A percentile compares a stretch with the other conserved stretches of the same genome.
phyloP scores from a whole-genome alignment of 352 stramenopile genomes.

The Globisporangium irregulare region DNA sequence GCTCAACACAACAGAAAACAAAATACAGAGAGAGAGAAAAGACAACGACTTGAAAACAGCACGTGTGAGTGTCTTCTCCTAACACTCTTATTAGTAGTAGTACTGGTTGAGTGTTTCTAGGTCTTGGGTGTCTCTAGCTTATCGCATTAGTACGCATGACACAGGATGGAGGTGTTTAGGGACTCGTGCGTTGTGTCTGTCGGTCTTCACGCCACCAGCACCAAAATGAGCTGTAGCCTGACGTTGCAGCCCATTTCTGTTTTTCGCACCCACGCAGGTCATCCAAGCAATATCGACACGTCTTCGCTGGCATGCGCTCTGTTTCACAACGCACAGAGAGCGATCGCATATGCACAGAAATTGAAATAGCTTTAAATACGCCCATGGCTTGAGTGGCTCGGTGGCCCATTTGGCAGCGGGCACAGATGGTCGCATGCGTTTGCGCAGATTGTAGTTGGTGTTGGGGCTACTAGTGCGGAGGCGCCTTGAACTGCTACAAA shows the following conservation, averaged over 20 bases:
- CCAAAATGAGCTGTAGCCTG: not conserved
- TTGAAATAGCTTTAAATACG: not conserved
- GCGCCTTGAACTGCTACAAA: too few species aligned
- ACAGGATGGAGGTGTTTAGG: not conserved
- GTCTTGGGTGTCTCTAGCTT: too few species aligned
- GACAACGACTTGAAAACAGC: not conserved
- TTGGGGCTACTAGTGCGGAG: too few species aligned
- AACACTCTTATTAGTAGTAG: too few species aligned
- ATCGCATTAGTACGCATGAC: too few species aligned
- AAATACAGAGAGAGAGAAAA: conserved; percentile 8
- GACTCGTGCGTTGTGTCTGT: not conserved
- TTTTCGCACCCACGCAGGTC: not conserved
- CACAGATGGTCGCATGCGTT: too few species aligned
- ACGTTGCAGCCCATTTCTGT: too few species aligned
- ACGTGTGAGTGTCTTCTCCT: not conserved
- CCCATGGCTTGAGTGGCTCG: not conserved
- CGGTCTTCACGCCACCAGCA: not conserved
- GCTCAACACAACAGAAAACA: not conserved
- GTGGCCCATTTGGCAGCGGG: not conserved
- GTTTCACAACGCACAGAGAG: not conserved
- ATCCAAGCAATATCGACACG: not conserved
- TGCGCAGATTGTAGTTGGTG: too few species aligned
- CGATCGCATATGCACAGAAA: not conserved
- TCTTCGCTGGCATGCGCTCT: not conserved
- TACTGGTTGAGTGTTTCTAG: not conserved